Evolutionary conservation across 2,329 filamentous ascomycete genomes (phyloP).

Genomic region (Penicillium sp.): DNA sequence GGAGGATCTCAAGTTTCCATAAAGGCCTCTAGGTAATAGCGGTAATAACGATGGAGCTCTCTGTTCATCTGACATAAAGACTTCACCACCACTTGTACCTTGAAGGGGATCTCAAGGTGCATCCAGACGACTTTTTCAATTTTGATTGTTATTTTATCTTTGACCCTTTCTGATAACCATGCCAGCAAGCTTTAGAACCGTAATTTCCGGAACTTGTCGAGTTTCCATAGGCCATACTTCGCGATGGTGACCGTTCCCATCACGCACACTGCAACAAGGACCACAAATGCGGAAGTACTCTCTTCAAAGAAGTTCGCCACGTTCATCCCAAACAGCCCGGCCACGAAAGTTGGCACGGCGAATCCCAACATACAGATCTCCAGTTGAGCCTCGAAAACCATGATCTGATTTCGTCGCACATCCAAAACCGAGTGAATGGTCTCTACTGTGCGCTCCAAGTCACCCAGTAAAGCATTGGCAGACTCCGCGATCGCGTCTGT

Average conservation of each 20-base stretch:
- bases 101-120: too few relatives aligned
- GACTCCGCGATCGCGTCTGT: conserved; percentile 29
- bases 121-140: too few relatives aligned
- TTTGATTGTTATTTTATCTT: too few relatives aligned
- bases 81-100: too few relatives aligned
- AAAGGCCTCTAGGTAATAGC: too few relatives aligned
- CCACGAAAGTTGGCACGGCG: conserved; percentile 30
- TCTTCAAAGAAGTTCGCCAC: conserved; percentile 33
- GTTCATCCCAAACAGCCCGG: conserved; percentile 34
- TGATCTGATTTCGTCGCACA: conserved; percentile 34
- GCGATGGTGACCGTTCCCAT: conserved; percentile 19
- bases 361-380: conserved; percentile 32
- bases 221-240: conserved; percentile 21
- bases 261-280: conserved; percentile 15
- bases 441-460: conserved; percentile 28
- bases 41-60: too few relatives aligned
- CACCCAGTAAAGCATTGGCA: conserved; percentile 18
- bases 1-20: too few relatives aligned
- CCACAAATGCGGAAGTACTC: conserved; percentile 22
- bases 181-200: conserved; percentile 6
- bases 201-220: conserved; percentile 20
- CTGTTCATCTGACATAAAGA: too few relatives aligned
- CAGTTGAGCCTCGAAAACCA: conserved; percentile 32
- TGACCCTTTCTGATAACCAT: too few relatives aligned
- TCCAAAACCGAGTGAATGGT: conserved; percentile 28